These are phyloP conservation scores for Thermochaetoides thermophila DNA, from an alignment of 495 filamentous ascomycete species.

Conservation along the genomic window DNA sequence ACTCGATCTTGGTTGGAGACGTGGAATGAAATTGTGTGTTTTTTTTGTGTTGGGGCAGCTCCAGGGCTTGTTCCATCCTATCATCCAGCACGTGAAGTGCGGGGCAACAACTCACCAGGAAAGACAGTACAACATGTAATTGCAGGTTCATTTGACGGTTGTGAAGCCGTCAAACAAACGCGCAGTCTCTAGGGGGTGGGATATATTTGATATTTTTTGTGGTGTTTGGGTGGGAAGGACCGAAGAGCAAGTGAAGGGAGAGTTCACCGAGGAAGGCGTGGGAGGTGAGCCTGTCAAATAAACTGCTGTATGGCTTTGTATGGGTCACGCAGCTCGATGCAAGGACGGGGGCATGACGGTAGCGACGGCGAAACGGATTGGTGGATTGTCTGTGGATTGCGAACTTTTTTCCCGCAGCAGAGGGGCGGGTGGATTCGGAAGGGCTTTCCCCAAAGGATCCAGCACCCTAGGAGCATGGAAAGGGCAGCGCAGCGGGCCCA, in stretches of 20 bases:
- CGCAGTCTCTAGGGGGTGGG: slow-evolving; percentile 25
- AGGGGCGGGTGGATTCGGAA: slow-evolving; percentile 6
- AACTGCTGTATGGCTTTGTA: background rate
- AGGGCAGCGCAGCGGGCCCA: no score
- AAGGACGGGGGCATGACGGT: slow-evolving; percentile 3
- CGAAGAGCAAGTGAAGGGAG: slow-evolving; percentile 8
- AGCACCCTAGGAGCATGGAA: no score
- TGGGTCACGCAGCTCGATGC: background rate
- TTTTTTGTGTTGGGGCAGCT: no score
- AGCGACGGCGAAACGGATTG: background rate
- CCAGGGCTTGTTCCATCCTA: no score
- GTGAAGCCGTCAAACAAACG: slow-evolving; percentile 48
- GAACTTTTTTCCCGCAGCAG: slow-evolving; percentile 6
- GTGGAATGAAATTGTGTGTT: no score
- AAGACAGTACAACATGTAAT: slow-evolving; percentile 25
- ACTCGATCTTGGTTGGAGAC: no score
- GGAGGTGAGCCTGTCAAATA: slow-evolving; percentile 8
- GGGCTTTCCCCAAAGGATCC: background rate
- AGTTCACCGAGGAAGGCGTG: slow-evolving; percentile 9
- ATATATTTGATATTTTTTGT: no score
- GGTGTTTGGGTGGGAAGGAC: slow-evolving; percentile 4
- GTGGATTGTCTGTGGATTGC: background rate
- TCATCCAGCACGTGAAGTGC: background rate
- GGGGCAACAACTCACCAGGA: slow-evolving; percentile 29
- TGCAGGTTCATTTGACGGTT: slow-evolving; percentile 62